Evolutionary conservation across 1,284 basidiomycete species (phyloP), one percentile per base, ranked within the genome.

Genomic region (Neonothopanus nambi): DNA sequence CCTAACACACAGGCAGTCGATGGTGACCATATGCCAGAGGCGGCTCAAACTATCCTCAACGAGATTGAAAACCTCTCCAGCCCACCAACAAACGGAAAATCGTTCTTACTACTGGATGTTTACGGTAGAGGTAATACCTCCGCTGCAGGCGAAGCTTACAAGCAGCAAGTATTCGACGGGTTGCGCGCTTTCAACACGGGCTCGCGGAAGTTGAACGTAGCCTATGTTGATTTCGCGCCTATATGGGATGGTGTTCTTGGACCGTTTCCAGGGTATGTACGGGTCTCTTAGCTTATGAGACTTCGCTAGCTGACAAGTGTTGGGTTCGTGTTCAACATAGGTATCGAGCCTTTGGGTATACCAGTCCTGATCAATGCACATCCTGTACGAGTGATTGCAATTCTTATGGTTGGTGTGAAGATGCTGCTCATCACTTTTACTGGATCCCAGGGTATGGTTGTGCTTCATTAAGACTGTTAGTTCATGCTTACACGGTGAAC

Each of bases 371-470:
- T 9, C 60, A 67, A 0, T 73, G 72, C 45, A 52, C 53, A 6
- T 24, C 37, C 11, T 57, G 57, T 35, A 44, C 47, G 3, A 39
- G 40, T 20, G 57, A 56, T 26, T 54, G 54, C 21, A 40, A 57
- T 52, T 36, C 48, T 42, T 52, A 54, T 3, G 57, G 41, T 0
- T 41, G 26, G 17, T 73, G 71, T 45, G 13, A 23, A 40, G 74
- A 76, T 53, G 71, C 74, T 15, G 70, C 70, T 37, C 74, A 70
- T 56, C 63, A 67, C 40, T 76, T 76, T 53, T 72, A 75, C 49
- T 77, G 74, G 66, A 71, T 77, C 18, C 52, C 57, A 13, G 66
- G 67, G 76, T 75, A 50, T 51, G 74, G 60, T 11, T 5, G 5
- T 1, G 20, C 20, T 21, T 26, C 24, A 42, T 58, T 33, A 2